Evolutionary conservation across 2,329 filamentous ascomycete species (phyloP), one percentile per base, ranked within the genome.

Genomic region (Aspergillus pseudotamarii): DNA sequence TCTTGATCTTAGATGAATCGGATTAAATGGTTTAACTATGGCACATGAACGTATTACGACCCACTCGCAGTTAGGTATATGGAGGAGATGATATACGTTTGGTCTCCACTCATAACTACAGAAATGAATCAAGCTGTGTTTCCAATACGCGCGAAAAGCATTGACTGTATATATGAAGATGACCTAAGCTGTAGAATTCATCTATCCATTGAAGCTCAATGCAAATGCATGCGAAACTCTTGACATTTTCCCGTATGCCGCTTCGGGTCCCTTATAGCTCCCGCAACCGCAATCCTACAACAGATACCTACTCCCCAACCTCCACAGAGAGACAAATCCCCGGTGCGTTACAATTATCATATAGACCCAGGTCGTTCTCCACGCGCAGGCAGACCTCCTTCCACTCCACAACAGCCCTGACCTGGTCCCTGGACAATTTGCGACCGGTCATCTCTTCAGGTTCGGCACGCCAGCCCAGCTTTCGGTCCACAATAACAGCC

Each of bases 311-410:
- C 21, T 55, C 32, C 3, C 32, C 51, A 16, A 55, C 51, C 51
- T 55, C 51, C 12, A 55, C 51, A 9, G 51, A 55, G n/a, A 55
- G 51, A 28, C 51, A 26, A 19, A 55, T 55, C 11, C 51, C 51
- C 32, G 51, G 51, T 12, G 34, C 32, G 16, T 55, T 23, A 19
- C 51, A 55, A 38, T 55, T 55, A 21, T 41, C 51, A 16, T 36
- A 55, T 19, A 55, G n/a, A 9, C 51, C 34, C 32, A 55, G 12
- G 6, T 38, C 51, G 28, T 26, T 55, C 51, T 55, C 32, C n/a
- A 55, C 51, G 2, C 51, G 30, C 32, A 55, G n/a, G 26, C 51
- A 55, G 38, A 55, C 51, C 51, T 55, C 51, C 21, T 55, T 54
- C 51, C 51, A 55, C 32, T 36, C 51, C 3, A 55, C 51, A 8